These are phyloP conservation scores for Arthrobotrys pseudoclavata DNA, from an alignment of 2,329 filamentous ascomycete species.

Conservation along the genomic window DNA sequence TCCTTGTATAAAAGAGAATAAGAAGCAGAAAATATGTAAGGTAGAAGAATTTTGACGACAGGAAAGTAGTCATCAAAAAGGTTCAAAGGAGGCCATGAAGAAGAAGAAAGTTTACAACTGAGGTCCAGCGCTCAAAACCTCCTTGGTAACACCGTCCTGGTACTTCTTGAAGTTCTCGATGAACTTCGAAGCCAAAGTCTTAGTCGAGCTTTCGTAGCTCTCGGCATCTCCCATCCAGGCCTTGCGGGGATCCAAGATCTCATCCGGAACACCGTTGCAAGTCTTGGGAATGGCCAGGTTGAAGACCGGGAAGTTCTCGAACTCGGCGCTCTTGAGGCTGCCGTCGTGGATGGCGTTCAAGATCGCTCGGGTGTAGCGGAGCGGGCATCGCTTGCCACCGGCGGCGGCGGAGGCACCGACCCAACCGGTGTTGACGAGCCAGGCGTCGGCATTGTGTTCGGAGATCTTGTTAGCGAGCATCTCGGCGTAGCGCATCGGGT, in stretches of 20 bases:
- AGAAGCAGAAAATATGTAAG: constrained; percentile 21
- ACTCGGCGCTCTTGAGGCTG: constrained; percentile 91
- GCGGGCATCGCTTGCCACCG: constrained; percentile 94
- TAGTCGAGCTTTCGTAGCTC: constrained; percentile 87
- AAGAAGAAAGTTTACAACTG: constrained; percentile 49
- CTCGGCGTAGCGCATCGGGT: constrained; percentile 98
- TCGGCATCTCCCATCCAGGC: constrained; percentile 85
- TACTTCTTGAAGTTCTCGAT: constrained; percentile 99
- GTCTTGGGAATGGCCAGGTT: constrained; percentile 95
- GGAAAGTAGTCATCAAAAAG: too few relatives aligned
- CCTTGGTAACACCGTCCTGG: constrained; percentile 82
- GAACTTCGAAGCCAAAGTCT: constrained; percentile 90
- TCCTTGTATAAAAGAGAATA: constrained; percentile 57
- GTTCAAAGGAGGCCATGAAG: background rate
- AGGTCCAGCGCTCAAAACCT: constrained; percentile 79
- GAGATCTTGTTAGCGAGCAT: constrained; percentile 99
- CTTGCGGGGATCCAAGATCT: constrained; percentile 93
- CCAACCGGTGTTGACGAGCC: constrained; percentile 99
- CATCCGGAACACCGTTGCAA: constrained; percentile 87
- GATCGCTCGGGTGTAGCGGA: constrained; percentile 99
- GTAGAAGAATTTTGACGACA: constrained; percentile 19
- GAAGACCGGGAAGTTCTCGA: constrained; percentile 96
- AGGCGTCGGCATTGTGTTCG: constrained; percentile 93
- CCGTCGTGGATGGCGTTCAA: constrained; percentile 98
- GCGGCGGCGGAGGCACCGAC: constrained; percentile 90